Conservation (phyloP, 306 rosid genomes). For the Lathyrus aphaca region DNA sequence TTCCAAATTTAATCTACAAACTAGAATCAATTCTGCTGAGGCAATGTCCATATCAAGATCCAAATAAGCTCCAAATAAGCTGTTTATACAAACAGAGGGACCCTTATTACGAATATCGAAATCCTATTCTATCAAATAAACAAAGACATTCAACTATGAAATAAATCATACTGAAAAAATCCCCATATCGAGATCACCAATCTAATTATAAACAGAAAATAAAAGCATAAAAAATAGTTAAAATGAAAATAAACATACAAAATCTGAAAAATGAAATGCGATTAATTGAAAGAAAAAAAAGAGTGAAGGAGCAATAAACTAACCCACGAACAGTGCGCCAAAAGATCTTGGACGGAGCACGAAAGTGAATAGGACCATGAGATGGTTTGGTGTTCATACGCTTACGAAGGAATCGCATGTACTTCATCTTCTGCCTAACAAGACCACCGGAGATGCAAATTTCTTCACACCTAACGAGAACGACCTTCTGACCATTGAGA, state of each 20-base stretch:
- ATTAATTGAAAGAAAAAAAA: background rate
- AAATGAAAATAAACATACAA: too few species aligned
- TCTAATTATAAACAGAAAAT: too few species aligned
- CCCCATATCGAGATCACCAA: background rate
- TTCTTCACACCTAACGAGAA: background rate
- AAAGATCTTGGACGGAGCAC: too few species aligned
- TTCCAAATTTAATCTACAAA: too few species aligned
- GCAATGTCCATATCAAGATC: too few species aligned
- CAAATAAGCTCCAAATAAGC: too few species aligned
- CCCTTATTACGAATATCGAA: background rate
- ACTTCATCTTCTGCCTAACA: background rate
- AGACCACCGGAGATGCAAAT: background rate
- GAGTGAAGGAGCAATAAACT: background rate
- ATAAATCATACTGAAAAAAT: background rate
- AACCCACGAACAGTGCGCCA: slow-evolving; percentile 23
- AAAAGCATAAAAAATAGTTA: too few species aligned
- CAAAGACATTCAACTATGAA: too few species aligned
- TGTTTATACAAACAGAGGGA: too few species aligned
- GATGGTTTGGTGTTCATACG: slow-evolving; percentile 6
- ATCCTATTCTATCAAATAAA: background rate
- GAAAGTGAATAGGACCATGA: slow-evolving; percentile 18
- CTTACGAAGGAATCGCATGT: background rate
- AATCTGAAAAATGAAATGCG: too few species aligned
- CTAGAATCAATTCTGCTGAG: too few species aligned
- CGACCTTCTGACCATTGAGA: background rate